Evolutionary conservation across 192 early-diverging fungal species (phyloP).

Genomic region (Lunasporangiospora selenospora): DNA sequence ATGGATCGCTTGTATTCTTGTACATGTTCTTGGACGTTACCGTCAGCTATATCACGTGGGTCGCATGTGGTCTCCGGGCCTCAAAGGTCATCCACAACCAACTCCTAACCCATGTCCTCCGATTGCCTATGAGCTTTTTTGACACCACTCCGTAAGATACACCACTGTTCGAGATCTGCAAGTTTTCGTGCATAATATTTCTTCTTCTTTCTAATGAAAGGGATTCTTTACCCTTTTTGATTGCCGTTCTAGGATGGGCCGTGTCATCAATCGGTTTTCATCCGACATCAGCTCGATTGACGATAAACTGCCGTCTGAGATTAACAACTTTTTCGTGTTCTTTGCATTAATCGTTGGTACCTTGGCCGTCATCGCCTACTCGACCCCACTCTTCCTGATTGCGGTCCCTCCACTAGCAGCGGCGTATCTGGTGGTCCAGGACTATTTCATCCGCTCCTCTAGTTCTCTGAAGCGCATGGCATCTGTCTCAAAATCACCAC

Average conservation of each 20-base stretch:
- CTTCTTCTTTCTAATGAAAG: too few relatives aligned
- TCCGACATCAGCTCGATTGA: constrained; percentile 86
- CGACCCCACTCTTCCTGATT: constrained; percentile 48
- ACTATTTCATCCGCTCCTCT: constrained; percentile 70
- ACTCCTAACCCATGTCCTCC: constrained; percentile 33
- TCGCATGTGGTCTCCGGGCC: constrained; percentile 41
- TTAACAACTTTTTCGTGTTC: constrained; percentile 47
- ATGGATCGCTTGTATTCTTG: constrained; percentile 10
- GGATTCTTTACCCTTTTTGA: too few relatives aligned
- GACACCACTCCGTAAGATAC: constrained; percentile 75
- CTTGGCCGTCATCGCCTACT: constrained; percentile 40
- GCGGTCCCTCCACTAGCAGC: constrained; percentile 54
- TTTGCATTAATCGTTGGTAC: constrained; percentile 26
- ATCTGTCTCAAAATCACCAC: constrained; percentile 75
- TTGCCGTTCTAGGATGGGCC: constrained; percentile 77
- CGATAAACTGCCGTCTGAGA: constrained; percentile 57
- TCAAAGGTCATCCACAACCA: constrained; percentile 43
- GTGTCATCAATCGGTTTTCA: constrained; percentile 87
- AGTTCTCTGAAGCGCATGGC: constrained; percentile 83
- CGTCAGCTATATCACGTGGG: constrained; percentile 15
- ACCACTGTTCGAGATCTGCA: too few relatives aligned
- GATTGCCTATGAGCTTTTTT: constrained; percentile 75
- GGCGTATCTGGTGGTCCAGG: constrained; percentile 53
- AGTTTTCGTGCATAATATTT: too few relatives aligned
- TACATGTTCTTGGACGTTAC: constrained; percentile 19